These are phyloP conservation scores for Purshia tridentata DNA, from an alignment of 306 rosid species.

Conservation along the genomic window DNA sequence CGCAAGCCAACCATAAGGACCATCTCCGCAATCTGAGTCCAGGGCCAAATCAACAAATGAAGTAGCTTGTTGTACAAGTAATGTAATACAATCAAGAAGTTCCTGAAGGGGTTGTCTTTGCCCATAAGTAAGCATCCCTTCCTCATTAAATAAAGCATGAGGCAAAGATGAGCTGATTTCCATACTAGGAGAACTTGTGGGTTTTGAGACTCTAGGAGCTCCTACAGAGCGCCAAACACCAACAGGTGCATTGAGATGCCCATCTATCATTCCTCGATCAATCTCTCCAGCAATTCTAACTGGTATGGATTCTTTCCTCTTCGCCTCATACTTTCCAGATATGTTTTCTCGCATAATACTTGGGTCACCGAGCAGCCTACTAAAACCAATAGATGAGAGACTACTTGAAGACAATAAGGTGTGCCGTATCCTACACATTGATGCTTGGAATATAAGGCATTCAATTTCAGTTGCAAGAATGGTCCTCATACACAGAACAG, in stretches of 20 bases:
- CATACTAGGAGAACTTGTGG: constrained; percentile 68
- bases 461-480: constrained; percentile 83
- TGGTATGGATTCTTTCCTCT: constrained; percentile 85
- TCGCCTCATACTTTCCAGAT: constrained; percentile 66
- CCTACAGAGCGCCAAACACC: constrained; percentile 97
- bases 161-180: constrained; percentile 76
- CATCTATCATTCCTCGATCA: constrained; percentile 85
- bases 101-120: constrained; percentile 96
- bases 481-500: constrained; percentile 59
- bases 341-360: constrained; percentile 61
- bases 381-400: constrained; percentile 51
- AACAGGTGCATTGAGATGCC: constrained; percentile 84
- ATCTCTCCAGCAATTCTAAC: constrained; percentile 90
- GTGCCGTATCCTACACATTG: constrained; percentile 90
- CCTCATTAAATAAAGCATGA: constrained; percentile 81
- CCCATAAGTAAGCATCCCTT: constrained; percentile 78
- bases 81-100: constrained; percentile 84
- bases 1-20: constrained; percentile 97
- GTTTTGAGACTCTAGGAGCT: constrained; percentile 68
- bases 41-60: constrained; percentile 90
- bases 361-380: constrained; percentile 60
- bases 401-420: constrained; percentile 63
- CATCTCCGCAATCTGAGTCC: constrained; percentile 93
- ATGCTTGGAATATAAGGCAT: constrained; percentile 76
- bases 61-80: constrained; percentile 93